Evolutionary conservation across 2,329 filamentous ascomycete genomes (phyloP).

Genomic region (Chaetomium strumarium): DNA sequence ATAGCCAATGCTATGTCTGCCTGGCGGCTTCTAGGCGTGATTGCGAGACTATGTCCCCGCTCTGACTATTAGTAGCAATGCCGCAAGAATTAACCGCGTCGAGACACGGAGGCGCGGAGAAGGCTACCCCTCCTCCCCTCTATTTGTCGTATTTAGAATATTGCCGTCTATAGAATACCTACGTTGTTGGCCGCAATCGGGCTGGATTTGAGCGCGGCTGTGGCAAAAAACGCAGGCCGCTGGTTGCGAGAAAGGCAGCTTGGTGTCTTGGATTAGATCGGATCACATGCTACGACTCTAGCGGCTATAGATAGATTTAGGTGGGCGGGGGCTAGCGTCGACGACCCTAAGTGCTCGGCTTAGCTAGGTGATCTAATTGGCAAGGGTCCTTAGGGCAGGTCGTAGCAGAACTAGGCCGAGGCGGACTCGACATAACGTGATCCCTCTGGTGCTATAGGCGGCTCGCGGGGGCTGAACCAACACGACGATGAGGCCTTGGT

Average conservation of each 20-base stretch:
- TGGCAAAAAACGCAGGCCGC: neutral
- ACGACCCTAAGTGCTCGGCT: constrained; percentile 2
- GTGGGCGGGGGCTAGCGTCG: constrained; percentile 1
- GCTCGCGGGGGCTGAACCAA: too few relatives aligned
- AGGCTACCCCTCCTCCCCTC: constrained; percentile 1
- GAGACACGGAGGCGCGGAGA: constrained; percentile 1
- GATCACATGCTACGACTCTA: constrained; percentile 1
- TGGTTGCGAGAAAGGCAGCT: constrained; percentile 3
- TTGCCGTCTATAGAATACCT: neutral
- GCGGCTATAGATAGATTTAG: constrained; percentile 5
- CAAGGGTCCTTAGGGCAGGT: too few relatives aligned
- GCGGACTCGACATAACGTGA: too few relatives aligned
- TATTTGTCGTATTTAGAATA: constrained; percentile 2
- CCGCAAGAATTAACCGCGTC: constrained; percentile 1
- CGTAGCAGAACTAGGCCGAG: too few relatives aligned
- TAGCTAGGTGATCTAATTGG: constrained; percentile 5
- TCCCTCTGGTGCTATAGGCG: too few relatives aligned
- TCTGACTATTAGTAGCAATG: neutral
- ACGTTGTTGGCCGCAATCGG: constrained; percentile 3
- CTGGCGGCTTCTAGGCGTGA: constrained; percentile 4
- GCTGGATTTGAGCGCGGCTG: constrained; percentile 2
- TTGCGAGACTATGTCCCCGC: constrained; percentile 1
- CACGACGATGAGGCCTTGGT: too few relatives aligned
- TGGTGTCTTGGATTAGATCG: constrained; percentile 2
- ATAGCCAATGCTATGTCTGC: constrained; percentile 2